Evolutionary conservation across 495 filamentous ascomycete species (phyloP).

Genomic region (Hypoxylon rickii): DNA sequence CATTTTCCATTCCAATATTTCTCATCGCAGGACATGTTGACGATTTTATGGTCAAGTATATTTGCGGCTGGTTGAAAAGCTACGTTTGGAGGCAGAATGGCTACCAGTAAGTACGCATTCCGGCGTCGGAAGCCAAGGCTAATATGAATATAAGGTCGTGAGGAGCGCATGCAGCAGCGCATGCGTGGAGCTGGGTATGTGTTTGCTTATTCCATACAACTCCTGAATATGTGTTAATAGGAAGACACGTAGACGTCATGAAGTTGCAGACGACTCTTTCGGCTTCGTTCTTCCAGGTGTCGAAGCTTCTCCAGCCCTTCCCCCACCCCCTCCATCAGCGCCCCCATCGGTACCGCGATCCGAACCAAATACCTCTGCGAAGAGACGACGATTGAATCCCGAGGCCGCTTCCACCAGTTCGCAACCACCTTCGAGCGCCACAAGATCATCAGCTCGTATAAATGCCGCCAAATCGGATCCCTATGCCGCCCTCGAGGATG

Average conservation of each 20-base stretch:
- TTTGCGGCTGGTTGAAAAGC: background rate
- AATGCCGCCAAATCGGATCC: constrained; percentile 20
- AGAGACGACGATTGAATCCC: constrained; percentile 38
- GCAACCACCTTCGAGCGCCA: constrained; percentile 28
- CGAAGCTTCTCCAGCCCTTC: constrained; percentile 31
- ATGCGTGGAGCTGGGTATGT: constrained; percentile 55
- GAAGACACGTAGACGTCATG: constrained; percentile 43
- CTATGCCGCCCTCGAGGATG: constrained; percentile 15
- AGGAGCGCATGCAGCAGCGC: constrained; percentile 56
- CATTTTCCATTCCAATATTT: too few relatives aligned
- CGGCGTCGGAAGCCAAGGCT: constrained; percentile 7
- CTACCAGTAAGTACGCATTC: constrained; percentile 29
- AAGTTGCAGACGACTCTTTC: constrained; percentile 53
- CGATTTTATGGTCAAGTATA: too few relatives aligned
- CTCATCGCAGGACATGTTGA: too few relatives aligned
- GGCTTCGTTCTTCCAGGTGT: constrained; percentile 47
- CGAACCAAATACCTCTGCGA: constrained; percentile 49
- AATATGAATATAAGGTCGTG: constrained; percentile 41
- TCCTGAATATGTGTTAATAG: constrained; percentile 11
- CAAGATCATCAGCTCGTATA: constrained; percentile 29
- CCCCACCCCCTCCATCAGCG: constrained; percentile 4
- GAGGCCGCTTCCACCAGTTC: constrained; percentile 23
- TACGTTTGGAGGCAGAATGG: constrained; percentile 14
- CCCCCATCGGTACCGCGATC: constrained; percentile 35
- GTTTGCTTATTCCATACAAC: background rate